Evolutionary conservation across 305 asterid species (phyloP), one percentile per base, ranked within the genome.

Genomic region (Fraxinus ornus): DNA sequence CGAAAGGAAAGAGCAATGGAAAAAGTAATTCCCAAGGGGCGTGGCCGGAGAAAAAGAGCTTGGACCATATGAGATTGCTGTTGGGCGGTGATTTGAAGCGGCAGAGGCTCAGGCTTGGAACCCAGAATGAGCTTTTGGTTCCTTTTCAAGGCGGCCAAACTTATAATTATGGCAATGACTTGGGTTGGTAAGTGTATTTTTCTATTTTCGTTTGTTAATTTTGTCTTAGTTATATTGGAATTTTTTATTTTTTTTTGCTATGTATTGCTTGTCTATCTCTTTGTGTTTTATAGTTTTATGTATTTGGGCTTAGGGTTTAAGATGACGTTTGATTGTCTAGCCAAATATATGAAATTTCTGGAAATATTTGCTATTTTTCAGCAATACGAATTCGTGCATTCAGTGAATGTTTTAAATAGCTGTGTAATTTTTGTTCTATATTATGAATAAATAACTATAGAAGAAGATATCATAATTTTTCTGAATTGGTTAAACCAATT

Each of bases 131-230:
- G 81, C 79, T 88, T 15, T 19, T 94, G 36, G 88, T 87, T 39
- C 91, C 90, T 76, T 88, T 92, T 26, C 84, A 86, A 80, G 94
- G 92, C 35, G 89, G 93, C 64, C 83, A 83, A 5, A 93, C 93
- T 13, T 78, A 55, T 81, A 84, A 84, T 87, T 93, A 88, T 76
- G 98, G 98, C 82, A 94, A 94, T 85, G 95, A 87, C 33, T 82
- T 91, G 93, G 95, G 97, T 73, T 93, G 97, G 98, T 94, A 82
- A 71, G 89, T 84, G 26, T 41, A 60, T 7, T 68, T 52, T 10
- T 22, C 0, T 2, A 2, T 24, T 39, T 60, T 73, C 76, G 79
- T 24, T 79, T 78, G 41, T 70, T 70, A 30, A 70, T 30, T 70
- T 64, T 64, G 19, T 24, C 33, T 9, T 62, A 9, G 41, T 70